Conservation (phyloP, 2,329 filamentous ascomycete genomes). For the Curvularia sp. region DNA sequence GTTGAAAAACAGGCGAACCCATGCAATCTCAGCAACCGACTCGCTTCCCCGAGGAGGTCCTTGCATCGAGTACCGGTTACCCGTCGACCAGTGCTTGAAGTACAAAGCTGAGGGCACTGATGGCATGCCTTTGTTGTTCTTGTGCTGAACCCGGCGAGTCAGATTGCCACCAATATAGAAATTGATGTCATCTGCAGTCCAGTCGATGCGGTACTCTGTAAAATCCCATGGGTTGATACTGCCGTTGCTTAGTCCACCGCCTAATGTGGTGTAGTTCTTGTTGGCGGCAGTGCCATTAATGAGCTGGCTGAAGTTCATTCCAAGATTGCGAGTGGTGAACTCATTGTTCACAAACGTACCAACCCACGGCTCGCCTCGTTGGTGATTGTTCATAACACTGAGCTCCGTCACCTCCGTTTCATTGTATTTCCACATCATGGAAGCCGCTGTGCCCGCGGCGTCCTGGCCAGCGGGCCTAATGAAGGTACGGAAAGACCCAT, state of each 20-base stretch:
- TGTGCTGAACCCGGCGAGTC: slow-evolving; percentile 45
- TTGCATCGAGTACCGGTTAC: slow-evolving; percentile 55
- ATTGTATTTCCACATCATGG: slow-evolving; percentile 58
- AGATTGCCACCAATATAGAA: slow-evolving; percentile 54
- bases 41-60: slow-evolving; percentile 52
- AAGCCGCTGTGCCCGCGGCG: slow-evolving; percentile 53
- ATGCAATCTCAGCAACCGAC: slow-evolving; percentile 55
- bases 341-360: slow-evolving; percentile 51
- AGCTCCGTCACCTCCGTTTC: slow-evolving; percentile 54
- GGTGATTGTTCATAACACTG: slow-evolving; percentile 57
- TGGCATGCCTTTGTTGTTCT: slow-evolving; percentile 47
- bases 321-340: slow-evolving; percentile 48
- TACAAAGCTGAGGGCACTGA: slow-evolving; percentile 54
- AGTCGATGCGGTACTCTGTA: slow-evolving; percentile 58
- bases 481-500: slow-evolving; percentile 56
- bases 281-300: slow-evolving; percentile 35
- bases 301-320: slow-evolving; percentile 53
- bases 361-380: slow-evolving; percentile 50
- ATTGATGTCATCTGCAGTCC: slow-evolving; percentile 54
- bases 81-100: slow-evolving; percentile 59
- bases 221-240: slow-evolving; percentile 54
- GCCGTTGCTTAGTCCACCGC: slow-evolving; percentile 37
- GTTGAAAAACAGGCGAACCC: slow-evolving; percentile 61
- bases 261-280: slow-evolving; percentile 52
- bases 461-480: slow-evolving; percentile 52